Percentiles rank a stretch among this genome's conserved stretches.
Conservation (phyloP, 1,139 yeast genomes). For the Hyphopichia fennica region DNA sequence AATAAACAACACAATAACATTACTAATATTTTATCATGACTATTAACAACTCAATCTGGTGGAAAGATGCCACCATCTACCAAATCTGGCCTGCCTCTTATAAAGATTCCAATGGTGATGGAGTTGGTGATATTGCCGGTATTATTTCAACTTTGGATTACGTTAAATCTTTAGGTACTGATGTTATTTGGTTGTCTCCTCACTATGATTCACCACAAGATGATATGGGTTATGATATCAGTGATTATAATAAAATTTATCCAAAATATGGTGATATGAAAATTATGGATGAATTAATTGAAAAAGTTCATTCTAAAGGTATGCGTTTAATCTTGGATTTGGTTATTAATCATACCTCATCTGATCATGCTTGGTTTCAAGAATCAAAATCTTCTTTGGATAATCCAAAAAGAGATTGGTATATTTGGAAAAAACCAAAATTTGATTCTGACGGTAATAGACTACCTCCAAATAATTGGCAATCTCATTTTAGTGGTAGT, state of each 20-base stretch:
- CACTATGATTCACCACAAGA: slow-evolving; percentile 25
- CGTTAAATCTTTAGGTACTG: slow-evolving; percentile 20
- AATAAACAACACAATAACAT: too few species aligned
- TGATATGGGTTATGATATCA: slow-evolving; percentile 26
- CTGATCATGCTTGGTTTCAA: slow-evolving; percentile 24
- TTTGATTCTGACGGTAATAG: slow-evolving; percentile 21
- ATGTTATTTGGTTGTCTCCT: slow-evolving; percentile 24
- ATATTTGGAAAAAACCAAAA: slow-evolving; percentile 21
- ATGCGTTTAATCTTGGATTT: slow-evolving; percentile 24
- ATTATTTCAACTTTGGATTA: slow-evolving; percentile 23
- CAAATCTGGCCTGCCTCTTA: slow-evolving; percentile 30
- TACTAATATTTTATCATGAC: too few species aligned
- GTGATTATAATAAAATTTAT: slow-evolving; percentile 21
- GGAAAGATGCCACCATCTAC: slow-evolving; percentile 26
- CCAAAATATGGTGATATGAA: slow-evolving; percentile 23
- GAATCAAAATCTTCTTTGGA: slow-evolving; percentile 21
- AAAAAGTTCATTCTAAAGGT: slow-evolving; percentile 18
- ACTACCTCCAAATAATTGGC: slow-evolving; percentile 26
- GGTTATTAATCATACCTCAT: slow-evolving; percentile 25
- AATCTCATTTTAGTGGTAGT: slow-evolving; percentile 21
- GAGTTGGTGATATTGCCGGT: slow-evolving; percentile 24
- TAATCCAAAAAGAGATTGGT: slow-evolving; percentile 26
- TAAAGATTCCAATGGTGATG: slow-evolving; percentile 26
- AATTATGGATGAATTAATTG: slow-evolving; percentile 20
- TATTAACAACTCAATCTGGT: too few species aligned